Percentiles rank a stretch among this genome's conserved stretches.
phyloP scores from a whole-genome alignment of 2,329 filamentous ascomycete species.

The Trichoderma sp. region DNA sequence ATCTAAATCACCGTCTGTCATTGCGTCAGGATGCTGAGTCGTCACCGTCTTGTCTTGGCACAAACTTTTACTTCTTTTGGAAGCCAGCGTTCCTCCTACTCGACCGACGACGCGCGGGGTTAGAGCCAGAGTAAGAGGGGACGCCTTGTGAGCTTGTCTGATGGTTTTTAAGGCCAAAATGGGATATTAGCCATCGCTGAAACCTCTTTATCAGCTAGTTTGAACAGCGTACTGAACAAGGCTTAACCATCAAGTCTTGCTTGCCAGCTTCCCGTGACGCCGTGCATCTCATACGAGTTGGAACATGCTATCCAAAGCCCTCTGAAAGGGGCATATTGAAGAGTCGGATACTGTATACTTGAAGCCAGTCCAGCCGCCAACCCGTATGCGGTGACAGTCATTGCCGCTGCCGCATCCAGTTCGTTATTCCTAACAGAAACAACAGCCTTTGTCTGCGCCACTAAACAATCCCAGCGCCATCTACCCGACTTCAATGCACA shows the following conservation, averaged over 20 bases:
- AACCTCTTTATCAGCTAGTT: background rate
- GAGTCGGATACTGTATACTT: too few species aligned
- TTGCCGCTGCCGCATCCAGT: conserved; percentile 9
- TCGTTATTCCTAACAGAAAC: too few species aligned
- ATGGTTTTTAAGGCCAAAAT: background rate
- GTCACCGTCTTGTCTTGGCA: background rate
- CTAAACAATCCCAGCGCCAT: too few species aligned
- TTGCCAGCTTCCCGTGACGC: too few species aligned
- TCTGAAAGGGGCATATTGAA: too few species aligned
- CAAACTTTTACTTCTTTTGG: background rate
- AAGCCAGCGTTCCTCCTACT: background rate
- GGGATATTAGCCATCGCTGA: background rate
- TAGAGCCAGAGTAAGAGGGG: background rate
- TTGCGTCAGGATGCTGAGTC: background rate
- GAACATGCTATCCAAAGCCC: too few species aligned
- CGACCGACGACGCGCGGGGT: background rate
- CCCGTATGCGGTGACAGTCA: background rate
- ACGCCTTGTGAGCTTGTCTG: background rate
- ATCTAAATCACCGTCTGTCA: background rate
- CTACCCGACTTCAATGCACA: too few species aligned
- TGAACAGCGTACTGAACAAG: background rate
- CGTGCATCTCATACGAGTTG: too few species aligned
- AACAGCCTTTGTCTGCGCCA: too few species aligned
- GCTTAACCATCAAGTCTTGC: background rate
- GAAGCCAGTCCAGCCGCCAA: background rate